Percentiles rank a stretch among this genome's conserved stretches.
phyloP scores from a whole-genome alignment of 352 stramenopile genomes.

The Phytophthora pluvialis region DNA sequence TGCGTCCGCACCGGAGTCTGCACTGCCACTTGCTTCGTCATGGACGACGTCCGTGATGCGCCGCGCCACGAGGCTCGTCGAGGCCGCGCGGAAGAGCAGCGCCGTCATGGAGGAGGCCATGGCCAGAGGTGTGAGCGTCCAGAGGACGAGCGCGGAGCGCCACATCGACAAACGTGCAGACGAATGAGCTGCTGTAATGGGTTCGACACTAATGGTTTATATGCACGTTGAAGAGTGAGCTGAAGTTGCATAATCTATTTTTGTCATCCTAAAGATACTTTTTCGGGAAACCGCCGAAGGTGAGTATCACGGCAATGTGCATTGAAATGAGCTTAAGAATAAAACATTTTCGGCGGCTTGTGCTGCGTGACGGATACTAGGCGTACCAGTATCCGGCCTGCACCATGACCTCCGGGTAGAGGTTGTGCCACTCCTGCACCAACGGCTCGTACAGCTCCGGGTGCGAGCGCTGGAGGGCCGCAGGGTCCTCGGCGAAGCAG shows the following conservation, averaged over 20 bases:
- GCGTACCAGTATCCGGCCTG: slow-evolving; percentile 84
- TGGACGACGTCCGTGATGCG: slow-evolving; percentile 16
- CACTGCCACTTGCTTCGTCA: neutral
- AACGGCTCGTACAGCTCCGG: slow-evolving; percentile 84
- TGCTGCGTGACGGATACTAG: slow-evolving; percentile 22
- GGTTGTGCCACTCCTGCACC: slow-evolving; percentile 88
- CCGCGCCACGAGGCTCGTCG: slow-evolving; percentile 17
- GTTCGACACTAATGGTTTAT: neutral
- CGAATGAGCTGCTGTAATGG: slow-evolving; percentile 1
- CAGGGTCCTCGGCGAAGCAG: slow-evolving; percentile 94
- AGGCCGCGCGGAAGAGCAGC: slow-evolving; percentile 31
- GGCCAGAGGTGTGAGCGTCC: neutral
- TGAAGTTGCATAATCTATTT: slow-evolving; percentile 12
- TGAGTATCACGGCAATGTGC: neutral
- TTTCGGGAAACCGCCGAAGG: slow-evolving; percentile 1
- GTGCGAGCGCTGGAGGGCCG: slow-evolving; percentile 81
- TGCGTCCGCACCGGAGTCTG: neutral
- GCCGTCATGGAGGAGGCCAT: slow-evolving; percentile 24
- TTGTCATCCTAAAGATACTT: slow-evolving; percentile 10
- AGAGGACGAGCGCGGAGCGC: slow-evolving; percentile 14
- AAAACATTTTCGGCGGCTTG: neutral
- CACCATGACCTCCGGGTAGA: slow-evolving; percentile 91
- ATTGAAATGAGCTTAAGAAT: slow-evolving; percentile 4
- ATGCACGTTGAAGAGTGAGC: slow-evolving; percentile 17
- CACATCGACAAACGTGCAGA: slow-evolving; percentile 18